Evolutionary conservation across 1,139 yeast species (phyloP).

Genomic region (Wickerhamiella pararugosa): DNA sequence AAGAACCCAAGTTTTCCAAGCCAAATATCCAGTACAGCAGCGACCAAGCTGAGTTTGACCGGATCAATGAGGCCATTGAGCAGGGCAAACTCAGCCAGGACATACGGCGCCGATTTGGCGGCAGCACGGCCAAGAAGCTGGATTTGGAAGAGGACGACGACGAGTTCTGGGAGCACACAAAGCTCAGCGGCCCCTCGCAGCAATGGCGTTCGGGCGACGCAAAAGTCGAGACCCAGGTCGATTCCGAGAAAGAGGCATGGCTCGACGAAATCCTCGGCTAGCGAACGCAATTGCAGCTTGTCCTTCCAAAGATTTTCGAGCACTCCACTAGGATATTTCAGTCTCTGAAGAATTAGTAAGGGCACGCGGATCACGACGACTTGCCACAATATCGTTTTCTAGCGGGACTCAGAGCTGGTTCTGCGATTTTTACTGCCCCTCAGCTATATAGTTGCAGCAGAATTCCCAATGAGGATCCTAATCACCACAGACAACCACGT

Average conservation of each 20-base stretch:
- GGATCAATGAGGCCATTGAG: slow-evolving; percentile 15
- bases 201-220: neutral
- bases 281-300: neutral
- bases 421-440: too few relatives aligned
- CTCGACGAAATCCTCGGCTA: slow-evolving; percentile 17
- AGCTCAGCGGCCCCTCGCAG: slow-evolving; percentile 4
- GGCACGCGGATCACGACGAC: neutral
- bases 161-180: slow-evolving; percentile 17
- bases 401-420: too few relatives aligned
- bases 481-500: slow-evolving; percentile 94
- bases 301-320: too few relatives aligned
- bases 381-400: neutral
- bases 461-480: slow-evolving; percentile 41
- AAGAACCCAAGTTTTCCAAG: neutral
- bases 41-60: slow-evolving; percentile 14
- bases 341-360: neutral
- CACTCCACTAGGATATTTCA: too few relatives aligned
- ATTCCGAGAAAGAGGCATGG: slow-evolving; percentile 14
- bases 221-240: slow-evolving; percentile 4
- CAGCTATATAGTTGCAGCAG: too few relatives aligned
- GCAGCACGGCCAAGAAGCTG: neutral
- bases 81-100: slow-evolving; percentile 14
- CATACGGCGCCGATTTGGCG: slow-evolving; percentile 17
- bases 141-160: slow-evolving; percentile 17
- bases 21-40: slow-evolving; percentile 2